A percentile compares a stretch with the other conserved stretches of the same genome.
Evolutionary conservation across 768 basidiomycete genomes (phyloP).

Genomic region (Lactarius quietus): DNA sequence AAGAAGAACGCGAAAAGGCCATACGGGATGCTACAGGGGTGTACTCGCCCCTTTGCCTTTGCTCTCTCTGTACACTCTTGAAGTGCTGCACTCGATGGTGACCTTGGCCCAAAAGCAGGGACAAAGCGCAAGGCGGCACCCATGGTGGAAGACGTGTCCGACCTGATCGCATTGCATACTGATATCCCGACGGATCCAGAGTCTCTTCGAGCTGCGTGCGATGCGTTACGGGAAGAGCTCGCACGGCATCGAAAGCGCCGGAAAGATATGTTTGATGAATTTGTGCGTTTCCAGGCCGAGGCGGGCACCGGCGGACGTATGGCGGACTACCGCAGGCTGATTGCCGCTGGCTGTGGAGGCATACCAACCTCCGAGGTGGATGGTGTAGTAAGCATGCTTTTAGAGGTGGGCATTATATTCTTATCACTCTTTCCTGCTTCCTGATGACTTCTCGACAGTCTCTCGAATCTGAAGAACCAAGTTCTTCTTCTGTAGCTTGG

Average conservation of each 20-base stretch:
- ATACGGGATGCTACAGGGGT: slow-evolving; percentile 64
- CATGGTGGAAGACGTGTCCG: slow-evolving; percentile 56
- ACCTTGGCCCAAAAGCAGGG: slow-evolving; percentile 8
- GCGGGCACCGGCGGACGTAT: slow-evolving; percentile 88
- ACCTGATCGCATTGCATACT: slow-evolving; percentile 55
- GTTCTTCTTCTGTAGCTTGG: slow-evolving; percentile 48
- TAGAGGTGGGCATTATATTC: slow-evolving; percentile 56
- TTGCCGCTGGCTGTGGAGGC: slow-evolving; percentile 88
- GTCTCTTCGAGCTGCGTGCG: slow-evolving; percentile 51
- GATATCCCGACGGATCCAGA: slow-evolving; percentile 57
- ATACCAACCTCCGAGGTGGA: slow-evolving; percentile 87
- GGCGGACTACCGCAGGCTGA: slow-evolving; percentile 82
- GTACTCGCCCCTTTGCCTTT: slow-evolving; percentile 44
- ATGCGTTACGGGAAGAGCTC: slow-evolving; percentile 61
- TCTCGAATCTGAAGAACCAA: slow-evolving; percentile 78
- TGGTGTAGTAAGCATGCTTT: slow-evolving; percentile 73
- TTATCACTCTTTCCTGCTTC: slow-evolving; percentile 11
- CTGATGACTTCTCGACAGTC: slow-evolving; percentile 44
- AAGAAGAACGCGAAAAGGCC: slow-evolving; percentile 69
- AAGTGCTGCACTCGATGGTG: slow-evolving; percentile 30
- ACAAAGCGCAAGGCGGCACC: slow-evolving; percentile 46
- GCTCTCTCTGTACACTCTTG: slow-evolving; percentile 35
- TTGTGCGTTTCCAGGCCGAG: slow-evolving; percentile 81
- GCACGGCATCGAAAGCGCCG: slow-evolving; percentile 62
- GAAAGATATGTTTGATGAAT: slow-evolving; percentile 65